These are phyloP conservation scores for Metschnikowia similis DNA, from an alignment of 805 yeast species.

Conservation along the genomic window DNA sequence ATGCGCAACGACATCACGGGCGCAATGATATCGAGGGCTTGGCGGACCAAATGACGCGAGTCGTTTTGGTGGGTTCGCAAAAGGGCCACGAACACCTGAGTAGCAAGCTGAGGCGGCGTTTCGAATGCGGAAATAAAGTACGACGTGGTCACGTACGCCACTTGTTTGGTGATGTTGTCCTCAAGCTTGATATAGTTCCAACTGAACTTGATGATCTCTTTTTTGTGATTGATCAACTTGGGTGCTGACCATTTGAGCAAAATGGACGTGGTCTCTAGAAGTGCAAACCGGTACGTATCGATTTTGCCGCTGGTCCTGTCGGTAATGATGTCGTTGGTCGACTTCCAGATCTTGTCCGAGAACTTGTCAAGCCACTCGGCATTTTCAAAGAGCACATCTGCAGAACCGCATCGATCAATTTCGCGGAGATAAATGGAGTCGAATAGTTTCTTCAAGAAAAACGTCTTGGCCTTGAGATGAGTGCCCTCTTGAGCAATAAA, in stretches of 20 bases:
- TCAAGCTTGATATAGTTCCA: slow-evolving; percentile 92
- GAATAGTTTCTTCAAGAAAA: slow-evolving; percentile 51
- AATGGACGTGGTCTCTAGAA: slow-evolving; percentile 76
- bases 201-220: slow-evolving; percentile 86
- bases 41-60: slow-evolving; percentile 75
- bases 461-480: slow-evolving; percentile 52
- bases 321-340: slow-evolving; percentile 48
- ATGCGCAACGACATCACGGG: slow-evolving; percentile 76
- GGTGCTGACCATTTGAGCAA: slow-evolving; percentile 66
- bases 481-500: slow-evolving; percentile 41
- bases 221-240: slow-evolving; percentile 56
- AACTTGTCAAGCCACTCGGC: slow-evolving; percentile 65
- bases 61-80: slow-evolving; percentile 82
- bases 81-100: slow-evolving; percentile 88
- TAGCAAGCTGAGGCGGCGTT: slow-evolving; percentile 82
- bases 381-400: slow-evolving; percentile 42
- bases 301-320: slow-evolving; percentile 60
- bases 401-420: slow-evolving; percentile 44
- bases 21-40: slow-evolving; percentile 82
- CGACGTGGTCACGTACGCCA: slow-evolving; percentile 86
- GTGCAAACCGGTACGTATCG: slow-evolving; percentile 71
- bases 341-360: slow-evolving; percentile 69
- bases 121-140: slow-evolving; percentile 84
- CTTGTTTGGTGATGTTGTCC: slow-evolving; percentile 83
- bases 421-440: slow-evolving; percentile 65